These are phyloP conservation scores for Geotrichum fermentans DNA, from an alignment of 1,139 yeast genomes.

Conservation along the genomic window DNA sequence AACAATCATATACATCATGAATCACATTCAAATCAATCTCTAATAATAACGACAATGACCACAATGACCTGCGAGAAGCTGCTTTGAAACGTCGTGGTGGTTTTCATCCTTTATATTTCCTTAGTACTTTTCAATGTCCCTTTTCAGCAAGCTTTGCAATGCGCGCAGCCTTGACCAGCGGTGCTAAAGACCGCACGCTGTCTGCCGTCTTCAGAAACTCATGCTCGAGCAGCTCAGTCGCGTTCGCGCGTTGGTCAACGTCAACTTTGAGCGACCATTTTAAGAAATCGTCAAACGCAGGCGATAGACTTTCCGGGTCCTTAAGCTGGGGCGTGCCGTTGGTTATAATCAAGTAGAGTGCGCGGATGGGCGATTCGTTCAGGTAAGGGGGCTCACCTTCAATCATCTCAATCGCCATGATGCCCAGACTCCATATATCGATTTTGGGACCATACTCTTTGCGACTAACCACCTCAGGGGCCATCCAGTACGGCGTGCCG, in stretches of 20 bases:
- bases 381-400: conserved; percentile 98
- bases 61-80: too few species aligned
- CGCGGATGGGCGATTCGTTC: conserved; percentile 90
- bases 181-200: conserved; percentile 69
- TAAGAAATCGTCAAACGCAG: conserved; percentile 62
- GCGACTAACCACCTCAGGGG: conserved; percentile 92
- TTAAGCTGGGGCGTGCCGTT: conserved; percentile 92
- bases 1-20: too few species aligned
- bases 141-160: conserved; percentile 52
- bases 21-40: too few species aligned
- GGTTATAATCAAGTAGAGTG: conserved; percentile 87
- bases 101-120: too few species aligned
- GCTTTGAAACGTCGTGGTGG: too few species aligned
- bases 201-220: conserved; percentile 71
- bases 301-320: conserved; percentile 77
- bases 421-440: conserved; percentile 95
- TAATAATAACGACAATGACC: too few species aligned
- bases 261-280: conserved; percentile 80
- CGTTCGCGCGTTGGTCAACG: conserved; percentile 77
- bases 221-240: conserved; percentile 67
- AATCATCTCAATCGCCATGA: conserved; percentile 97
- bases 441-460: conserved; percentile 96
- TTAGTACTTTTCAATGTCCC: too few species aligned
- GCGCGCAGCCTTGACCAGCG: conserved; percentile 82
- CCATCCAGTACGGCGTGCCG: conserved; percentile 99